Evolutionary conservation across 257 asterid genomes (phyloP), one percentile per base, ranked within the genome.

Genomic region (Primulina eburnea): DNA sequence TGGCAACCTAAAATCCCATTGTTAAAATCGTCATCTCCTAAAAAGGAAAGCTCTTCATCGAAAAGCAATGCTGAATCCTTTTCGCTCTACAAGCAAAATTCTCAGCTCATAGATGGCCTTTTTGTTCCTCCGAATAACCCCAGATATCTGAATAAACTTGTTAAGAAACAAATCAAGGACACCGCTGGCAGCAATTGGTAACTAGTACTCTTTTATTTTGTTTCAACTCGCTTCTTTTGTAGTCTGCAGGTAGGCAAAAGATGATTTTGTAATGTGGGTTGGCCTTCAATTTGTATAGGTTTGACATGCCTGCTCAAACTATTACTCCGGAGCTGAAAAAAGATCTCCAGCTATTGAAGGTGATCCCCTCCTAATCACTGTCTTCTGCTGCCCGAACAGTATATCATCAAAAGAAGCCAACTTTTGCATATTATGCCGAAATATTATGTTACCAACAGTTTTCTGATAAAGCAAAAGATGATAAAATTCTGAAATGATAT

Each of bases 161-260:
- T 80, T 17, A 85, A 76, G 77, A 90, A 90, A 77, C 89, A 86
- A 75, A 80, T 86, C 77, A 87, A 87, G 76, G 97, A 90, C 73
- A 86, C 99, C 35, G 78, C 93, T n/a, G 99, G 99, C 66, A 93
- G 82, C 73, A 83, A 81, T 72, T 90, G 99, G 99, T 90, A 71
- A 24, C 26, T 38, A 38, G 3, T 37, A n/a, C 47, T 7, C 56
- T 33, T 16, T 7, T 28, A 67, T 37, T 67, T 63, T 38, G 18
- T 28, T 71, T 55, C 38, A 14, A 26, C 7, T 53, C 9, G 1
- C 64, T 21, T 1, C 0, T 17, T 14, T 37, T 4, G 2, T 50
- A 67, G 7, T 63, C 65, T 69, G 11, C 30, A 12, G 37, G 14
- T 18, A 33, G 20, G 4, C 12, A 58, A 38, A 18, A 38, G 9